A percentile compares a stretch with the other conserved stretches of the same genome.
Conservation (phyloP, 1,284 basidiomycete genomes). For the Meira miltonrushii region DNA sequence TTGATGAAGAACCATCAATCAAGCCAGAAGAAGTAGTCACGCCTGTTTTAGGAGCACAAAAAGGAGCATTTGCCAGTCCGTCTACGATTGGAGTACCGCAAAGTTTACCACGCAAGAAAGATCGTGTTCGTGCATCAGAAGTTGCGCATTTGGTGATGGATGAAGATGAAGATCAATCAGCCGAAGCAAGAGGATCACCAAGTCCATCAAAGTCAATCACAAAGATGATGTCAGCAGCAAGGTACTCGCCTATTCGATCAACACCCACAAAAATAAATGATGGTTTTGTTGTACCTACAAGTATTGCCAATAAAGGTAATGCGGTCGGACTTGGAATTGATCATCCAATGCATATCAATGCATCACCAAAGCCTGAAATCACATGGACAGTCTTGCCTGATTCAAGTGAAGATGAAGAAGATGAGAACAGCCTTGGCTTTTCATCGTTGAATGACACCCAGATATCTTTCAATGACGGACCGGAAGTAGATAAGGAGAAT, state of each 20-base stretch:
- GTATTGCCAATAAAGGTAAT: too few species aligned
- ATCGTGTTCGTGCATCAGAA: not conserved
- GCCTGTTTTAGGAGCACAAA: not conserved
- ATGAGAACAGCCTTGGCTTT: not conserved
- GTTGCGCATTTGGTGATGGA: not conserved
- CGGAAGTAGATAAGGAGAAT: conserved; percentile 3
- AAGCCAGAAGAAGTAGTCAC: not conserved
- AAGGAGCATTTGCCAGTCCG: not conserved
- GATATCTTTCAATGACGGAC: not conserved
- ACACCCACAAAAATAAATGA: too few species aligned
- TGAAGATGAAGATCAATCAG: not conserved
- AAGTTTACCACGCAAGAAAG: conserved; percentile 6
- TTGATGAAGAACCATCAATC: not conserved
- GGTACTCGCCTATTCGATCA: too few species aligned
- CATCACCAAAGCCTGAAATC: too few species aligned
- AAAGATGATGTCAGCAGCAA: too few species aligned
- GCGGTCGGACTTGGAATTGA: too few species aligned
- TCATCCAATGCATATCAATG: too few species aligned
- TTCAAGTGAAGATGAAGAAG: not conserved
- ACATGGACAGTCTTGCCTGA: conserved; percentile 2
- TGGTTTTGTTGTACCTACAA: too few species aligned
- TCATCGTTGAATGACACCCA: too few species aligned
- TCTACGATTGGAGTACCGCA: conserved; percentile 3
- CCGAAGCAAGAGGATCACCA: not conserved
- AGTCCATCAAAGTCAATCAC: not conserved